Percentiles rank a stretch among this genome's conserved stretches.
Evolutionary conservation across 805 yeast species (phyloP).

Genomic region (Candida cerambycidarum): DNA sequence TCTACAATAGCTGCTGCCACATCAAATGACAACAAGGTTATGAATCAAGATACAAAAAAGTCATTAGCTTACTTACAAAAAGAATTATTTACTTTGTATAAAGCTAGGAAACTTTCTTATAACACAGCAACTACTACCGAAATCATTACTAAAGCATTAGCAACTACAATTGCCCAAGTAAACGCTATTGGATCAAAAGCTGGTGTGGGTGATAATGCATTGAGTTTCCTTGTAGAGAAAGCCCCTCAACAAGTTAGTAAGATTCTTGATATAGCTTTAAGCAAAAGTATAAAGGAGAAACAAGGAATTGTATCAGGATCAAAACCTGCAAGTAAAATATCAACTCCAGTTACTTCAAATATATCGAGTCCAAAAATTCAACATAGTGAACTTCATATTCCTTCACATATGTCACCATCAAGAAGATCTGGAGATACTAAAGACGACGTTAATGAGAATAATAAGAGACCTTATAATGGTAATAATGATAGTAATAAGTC

Average conservation of each 20-base stretch:
- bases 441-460: slow-evolving; percentile 3
- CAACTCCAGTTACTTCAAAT: slow-evolving; percentile 22
- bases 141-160: slow-evolving; percentile 84
- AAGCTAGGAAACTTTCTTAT: slow-evolving; percentile 65
- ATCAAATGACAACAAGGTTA: slow-evolving; percentile 14
- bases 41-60: slow-evolving; percentile 63
- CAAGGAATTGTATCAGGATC: slow-evolving; percentile 26
- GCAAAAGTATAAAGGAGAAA: slow-evolving; percentile 63
- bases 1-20: slow-evolving; percentile 9
- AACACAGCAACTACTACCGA: slow-evolving; percentile 82
- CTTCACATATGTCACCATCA: neutral
- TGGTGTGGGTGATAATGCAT: slow-evolving; percentile 76
- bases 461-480: neutral
- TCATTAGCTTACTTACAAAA: slow-evolving; percentile 83
- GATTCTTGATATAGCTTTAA: slow-evolving; percentile 76
- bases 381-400: slow-evolving; percentile 7
- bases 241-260: slow-evolving; percentile 80
- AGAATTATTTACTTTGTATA: slow-evolving; percentile 77
- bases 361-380: slow-evolving; percentile 14
- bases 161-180: slow-evolving; percentile 89
- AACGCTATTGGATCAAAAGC: slow-evolving; percentile 84
- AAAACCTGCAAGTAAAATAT: slow-evolving; percentile 18
- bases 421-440: neutral
- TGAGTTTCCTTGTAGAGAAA: slow-evolving; percentile 73
- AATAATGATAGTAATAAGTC: neutral